A percentile compares a stretch with the other conserved stretches of the same genome.
Conservation (phyloP, 345 rosid genomes). For the Lepidium didymum region DNA sequence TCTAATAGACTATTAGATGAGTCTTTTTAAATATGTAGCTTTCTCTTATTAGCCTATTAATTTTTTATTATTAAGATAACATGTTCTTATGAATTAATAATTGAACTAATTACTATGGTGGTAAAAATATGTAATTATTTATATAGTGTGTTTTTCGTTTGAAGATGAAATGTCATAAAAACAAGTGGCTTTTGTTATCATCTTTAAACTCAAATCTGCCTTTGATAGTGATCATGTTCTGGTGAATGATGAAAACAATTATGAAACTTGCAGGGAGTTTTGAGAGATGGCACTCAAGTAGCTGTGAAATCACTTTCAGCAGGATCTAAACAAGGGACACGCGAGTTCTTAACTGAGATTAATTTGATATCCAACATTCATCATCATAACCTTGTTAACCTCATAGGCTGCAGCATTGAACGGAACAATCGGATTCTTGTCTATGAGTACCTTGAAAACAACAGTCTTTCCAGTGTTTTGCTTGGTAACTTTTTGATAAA, state of each 20-base stretch:
- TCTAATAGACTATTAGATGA: too few relatives aligned
- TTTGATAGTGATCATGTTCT: background rate
- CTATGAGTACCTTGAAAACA: constrained; percentile 78
- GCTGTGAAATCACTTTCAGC: constrained; percentile 73
- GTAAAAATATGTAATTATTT: too few relatives aligned
- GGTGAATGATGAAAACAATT: background rate
- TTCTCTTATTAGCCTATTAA: too few relatives aligned
- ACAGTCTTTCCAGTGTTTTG: constrained; percentile 65
- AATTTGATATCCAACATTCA: constrained; percentile 54
- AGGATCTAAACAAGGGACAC: constrained; percentile 68
- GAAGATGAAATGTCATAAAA: too few relatives aligned
- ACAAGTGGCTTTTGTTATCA: constrained; percentile 6
- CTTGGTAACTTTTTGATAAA: constrained; percentile 39
- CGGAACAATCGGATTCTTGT: constrained; percentile 63
- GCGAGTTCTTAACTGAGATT: constrained; percentile 78
- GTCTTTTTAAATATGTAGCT: too few relatives aligned
- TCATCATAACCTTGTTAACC: constrained; percentile 86
- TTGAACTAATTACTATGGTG: too few relatives aligned
- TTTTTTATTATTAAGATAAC: too few relatives aligned
- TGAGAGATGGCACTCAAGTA: constrained; percentile 52
- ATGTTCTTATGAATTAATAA: too few relatives aligned
- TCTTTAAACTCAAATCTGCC: background rate
- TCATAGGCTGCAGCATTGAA: constrained; percentile 74
- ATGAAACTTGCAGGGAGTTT: constrained; percentile 42
- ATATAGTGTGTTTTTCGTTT: too few relatives aligned